phyloP scores from a whole-genome alignment of 2,329 filamentous ascomycete genomes.

The Neonectria hederae region DNA sequence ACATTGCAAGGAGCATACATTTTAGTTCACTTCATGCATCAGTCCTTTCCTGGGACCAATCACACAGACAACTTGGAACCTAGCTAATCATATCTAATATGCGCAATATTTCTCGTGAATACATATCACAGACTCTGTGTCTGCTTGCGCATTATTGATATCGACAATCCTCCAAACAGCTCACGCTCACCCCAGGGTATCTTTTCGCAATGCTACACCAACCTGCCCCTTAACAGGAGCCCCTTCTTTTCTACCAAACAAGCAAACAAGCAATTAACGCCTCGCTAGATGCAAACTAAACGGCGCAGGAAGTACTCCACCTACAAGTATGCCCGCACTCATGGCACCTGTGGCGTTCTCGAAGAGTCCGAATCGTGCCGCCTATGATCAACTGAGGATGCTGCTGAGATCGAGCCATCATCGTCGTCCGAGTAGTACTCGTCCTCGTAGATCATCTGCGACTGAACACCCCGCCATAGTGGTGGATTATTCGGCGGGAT shows the following conservation, averaged over 20 bases:
- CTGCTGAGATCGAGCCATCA: slow-evolving; percentile 43
- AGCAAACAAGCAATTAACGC: slow-evolving; percentile 32
- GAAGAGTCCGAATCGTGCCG: slow-evolving; percentile 42
- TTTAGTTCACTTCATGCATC: not conserved
- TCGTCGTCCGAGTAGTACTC: slow-evolving; percentile 47
- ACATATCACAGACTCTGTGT: not conserved
- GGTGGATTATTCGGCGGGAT: slow-evolving; percentile 50
- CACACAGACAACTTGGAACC: not conserved
- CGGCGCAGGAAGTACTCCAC: slow-evolving; percentile 17
- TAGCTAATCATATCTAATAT: not conserved
- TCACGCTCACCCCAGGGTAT: slow-evolving; percentile 7
- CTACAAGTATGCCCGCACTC: not conserved
- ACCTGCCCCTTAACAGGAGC: not conserved
- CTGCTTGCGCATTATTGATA: not conserved
- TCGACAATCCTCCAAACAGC: not conserved
- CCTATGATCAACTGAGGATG: slow-evolving; percentile 42
- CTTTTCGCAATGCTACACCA: slow-evolving; percentile 7
- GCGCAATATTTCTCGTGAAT: not conserved
- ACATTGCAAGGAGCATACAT: not conserved
- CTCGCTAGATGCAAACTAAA: slow-evolving; percentile 45
- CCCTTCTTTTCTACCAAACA: not conserved
- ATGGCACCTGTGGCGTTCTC: slow-evolving; percentile 29
- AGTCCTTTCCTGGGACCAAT: not conserved
- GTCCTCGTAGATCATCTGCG: slow-evolving; percentile 47
- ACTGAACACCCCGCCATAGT: slow-evolving; percentile 54